These are phyloP conservation scores for baker's yeast (Saccharomyces cerevisiae) DNA, from an alignment of 805 yeast species.

Conservation along the genomic window DNA sequence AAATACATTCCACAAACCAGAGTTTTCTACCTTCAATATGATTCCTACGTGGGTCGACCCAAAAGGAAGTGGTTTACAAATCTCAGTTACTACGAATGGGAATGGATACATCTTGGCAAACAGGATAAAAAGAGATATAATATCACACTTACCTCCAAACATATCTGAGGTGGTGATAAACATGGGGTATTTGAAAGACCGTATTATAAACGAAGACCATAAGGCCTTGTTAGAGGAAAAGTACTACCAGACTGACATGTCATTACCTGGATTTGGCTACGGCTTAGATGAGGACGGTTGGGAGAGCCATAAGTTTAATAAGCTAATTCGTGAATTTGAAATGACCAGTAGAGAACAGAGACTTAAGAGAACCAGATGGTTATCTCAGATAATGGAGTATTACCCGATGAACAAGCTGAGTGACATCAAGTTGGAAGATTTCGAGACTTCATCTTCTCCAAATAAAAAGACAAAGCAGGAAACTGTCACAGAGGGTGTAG, in stretches of 20 bases:
- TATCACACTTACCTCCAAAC: slow-evolving; percentile 55
- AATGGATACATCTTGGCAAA: slow-evolving; percentile 84
- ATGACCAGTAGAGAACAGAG: slow-evolving; percentile 45
- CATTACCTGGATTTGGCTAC: slow-evolving; percentile 25
- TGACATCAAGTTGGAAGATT: slow-evolving; percentile 42
- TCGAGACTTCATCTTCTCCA: slow-evolving; percentile 6
- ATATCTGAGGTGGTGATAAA: slow-evolving; percentile 60
- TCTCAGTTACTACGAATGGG: slow-evolving; percentile 80
- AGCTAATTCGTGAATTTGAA: slow-evolving; percentile 51
- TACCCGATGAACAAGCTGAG: slow-evolving; percentile 67
- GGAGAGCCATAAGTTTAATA: slow-evolving; percentile 51
- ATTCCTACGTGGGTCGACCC: slow-evolving; percentile 66
- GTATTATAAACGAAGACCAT: slow-evolving; percentile 46
- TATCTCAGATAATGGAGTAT: slow-evolving; percentile 84
- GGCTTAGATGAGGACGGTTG: slow-evolving; percentile 61
- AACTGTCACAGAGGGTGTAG: neutral
- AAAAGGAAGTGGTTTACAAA: slow-evolving; percentile 47
- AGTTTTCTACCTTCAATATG: slow-evolving; percentile 65
- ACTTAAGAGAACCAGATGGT: slow-evolving; percentile 66
- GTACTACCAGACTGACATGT: slow-evolving; percentile 11
- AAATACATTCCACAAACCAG: slow-evolving; percentile 67
- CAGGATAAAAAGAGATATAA: slow-evolving; percentile 67
- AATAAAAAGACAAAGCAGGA: neutral
- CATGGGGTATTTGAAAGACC: slow-evolving; percentile 57
- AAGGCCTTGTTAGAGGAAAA: slow-evolving; percentile 22